These are phyloP conservation scores for Pseudocercospora pini-densiflorae DNA, from an alignment of 2,329 filamentous ascomycete species.

Conservation along the genomic window DNA sequence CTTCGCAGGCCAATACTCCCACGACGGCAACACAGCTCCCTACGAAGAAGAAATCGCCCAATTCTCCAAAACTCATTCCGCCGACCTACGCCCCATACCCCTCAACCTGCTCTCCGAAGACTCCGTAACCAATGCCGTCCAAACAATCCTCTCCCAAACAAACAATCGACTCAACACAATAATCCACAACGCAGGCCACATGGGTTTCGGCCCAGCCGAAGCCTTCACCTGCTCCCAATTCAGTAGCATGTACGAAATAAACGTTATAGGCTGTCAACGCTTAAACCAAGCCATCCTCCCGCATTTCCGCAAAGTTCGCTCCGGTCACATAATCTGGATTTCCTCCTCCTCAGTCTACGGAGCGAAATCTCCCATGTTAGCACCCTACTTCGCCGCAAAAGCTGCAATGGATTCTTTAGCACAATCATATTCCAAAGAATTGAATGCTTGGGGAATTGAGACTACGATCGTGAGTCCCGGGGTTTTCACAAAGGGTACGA, in stretches of 20 bases:
- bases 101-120: constrained; percentile 14
- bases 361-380: constrained; percentile 16
- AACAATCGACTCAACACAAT: constrained; percentile 17
- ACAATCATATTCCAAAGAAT: constrained; percentile 13
- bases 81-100: constrained; percentile 8
- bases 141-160: background rate
- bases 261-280: constrained; percentile 21
- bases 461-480: constrained; percentile 19
- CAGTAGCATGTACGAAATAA: constrained; percentile 17
- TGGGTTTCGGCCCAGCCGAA: constrained; percentile 18
- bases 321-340: constrained; percentile 21
- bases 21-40: constrained; percentile 13
- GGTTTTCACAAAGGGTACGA: constrained; percentile 20
- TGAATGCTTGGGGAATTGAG: constrained; percentile 22
- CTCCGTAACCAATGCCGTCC: background rate
- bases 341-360: constrained; percentile 19
- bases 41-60: constrained; percentile 19
- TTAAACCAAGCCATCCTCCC: constrained; percentile 25
- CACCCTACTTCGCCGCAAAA: constrained; percentile 19
- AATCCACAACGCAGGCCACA: constrained; percentile 23
- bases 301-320: constrained; percentile 6
- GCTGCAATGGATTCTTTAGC: constrained; percentile 20
- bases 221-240: constrained; percentile 18
- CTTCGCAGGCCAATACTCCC: constrained; percentile 16
- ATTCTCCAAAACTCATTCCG: background rate